phyloP scores from a whole-genome alignment of 2,329 filamentous ascomycete species.

The Fusarium kyushuense region DNA sequence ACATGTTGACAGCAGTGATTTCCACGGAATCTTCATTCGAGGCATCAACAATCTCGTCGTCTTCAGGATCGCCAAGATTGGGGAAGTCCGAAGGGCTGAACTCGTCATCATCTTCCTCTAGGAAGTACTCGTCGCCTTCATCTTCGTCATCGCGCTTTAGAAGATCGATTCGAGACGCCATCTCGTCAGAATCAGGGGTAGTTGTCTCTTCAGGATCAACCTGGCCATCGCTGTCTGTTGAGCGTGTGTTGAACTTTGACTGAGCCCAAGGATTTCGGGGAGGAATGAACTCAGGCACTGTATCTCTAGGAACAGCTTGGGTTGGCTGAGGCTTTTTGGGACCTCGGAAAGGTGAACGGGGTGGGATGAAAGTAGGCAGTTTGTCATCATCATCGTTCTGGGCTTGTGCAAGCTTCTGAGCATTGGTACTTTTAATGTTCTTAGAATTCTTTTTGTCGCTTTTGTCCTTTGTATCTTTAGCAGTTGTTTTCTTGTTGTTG shows the following conservation, averaged over 20 bases:
- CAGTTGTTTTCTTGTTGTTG: constrained; percentile 20
- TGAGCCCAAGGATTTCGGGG: constrained; percentile 22
- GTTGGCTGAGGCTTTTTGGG: constrained; percentile 14
- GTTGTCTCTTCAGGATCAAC: constrained; percentile 9
- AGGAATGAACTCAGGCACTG: constrained; percentile 15
- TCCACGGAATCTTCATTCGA: constrained; percentile 1
- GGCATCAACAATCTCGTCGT: neutral
- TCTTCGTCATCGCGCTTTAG: constrained; percentile 14
- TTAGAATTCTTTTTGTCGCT: neutral
- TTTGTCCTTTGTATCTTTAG: neutral
- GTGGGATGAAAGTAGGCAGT: constrained; percentile 25
- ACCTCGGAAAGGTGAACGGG: constrained; percentile 26
- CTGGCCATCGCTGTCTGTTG: neutral
- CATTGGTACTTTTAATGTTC: neutral
- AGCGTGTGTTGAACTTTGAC: constrained; percentile 24
- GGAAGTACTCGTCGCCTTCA: constrained; percentile 11
- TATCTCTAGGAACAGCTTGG: constrained; percentile 19
- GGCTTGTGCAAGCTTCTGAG: neutral
- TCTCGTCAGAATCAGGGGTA: constrained; percentile 8
- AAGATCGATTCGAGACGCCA: constrained; percentile 7
- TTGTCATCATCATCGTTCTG: neutral
- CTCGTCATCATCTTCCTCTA: constrained; percentile 23
- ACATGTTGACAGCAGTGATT: neutral
- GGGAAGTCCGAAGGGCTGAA: constrained; percentile 20
- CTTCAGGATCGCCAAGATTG: constrained; percentile 10